Percentiles rank a stretch among this genome's conserved stretches.
phyloP scores from a whole-genome alignment of 1,284 basidiomycete genomes.

The Cronartium ribicola region DNA sequence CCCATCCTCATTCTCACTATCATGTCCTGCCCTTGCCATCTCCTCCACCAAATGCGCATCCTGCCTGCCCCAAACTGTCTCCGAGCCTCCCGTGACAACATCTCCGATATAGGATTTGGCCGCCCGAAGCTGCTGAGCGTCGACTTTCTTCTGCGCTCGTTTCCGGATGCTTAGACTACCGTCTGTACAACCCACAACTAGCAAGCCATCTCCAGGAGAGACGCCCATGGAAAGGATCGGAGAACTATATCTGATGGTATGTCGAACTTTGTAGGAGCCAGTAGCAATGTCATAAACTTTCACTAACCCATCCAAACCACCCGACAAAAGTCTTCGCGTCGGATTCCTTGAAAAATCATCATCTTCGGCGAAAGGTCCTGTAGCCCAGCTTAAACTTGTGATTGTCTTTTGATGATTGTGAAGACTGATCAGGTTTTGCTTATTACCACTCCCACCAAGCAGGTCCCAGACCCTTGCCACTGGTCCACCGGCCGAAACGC shows the following conservation, averaged over 20 bases:
- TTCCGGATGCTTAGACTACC: conserved; percentile 72
- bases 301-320: conserved; percentile 90
- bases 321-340: conserved; percentile 74
- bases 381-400: conserved; percentile 72
- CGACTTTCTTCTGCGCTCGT: conserved; percentile 41
- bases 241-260: conserved; percentile 97
- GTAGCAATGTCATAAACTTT: conserved; percentile 87
- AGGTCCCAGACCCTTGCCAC: conserved; percentile 94
- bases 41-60: conserved; percentile 44
- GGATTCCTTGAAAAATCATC: conserved; percentile 3
- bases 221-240: conserved; percentile 85
- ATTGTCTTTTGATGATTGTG: conserved; percentile 99
- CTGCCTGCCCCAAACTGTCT: conserved; percentile 44
- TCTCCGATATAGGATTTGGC: conserved; percentile 40
- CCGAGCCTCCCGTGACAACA: conserved; percentile 44
- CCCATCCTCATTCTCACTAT: conserved; percentile 44
- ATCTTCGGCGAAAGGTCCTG: conserved; percentile 7
- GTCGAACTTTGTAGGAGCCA: conserved; percentile 86
- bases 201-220: conserved; percentile 92
- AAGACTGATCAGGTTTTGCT: conserved; percentile 69
- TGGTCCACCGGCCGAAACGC: conserved; percentile 81
- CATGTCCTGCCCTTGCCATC: conserved; percentile 44
- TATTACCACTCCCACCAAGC: conserved; percentile 65
- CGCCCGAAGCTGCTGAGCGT: conserved; percentile 42
- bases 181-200: conserved; percentile 93